Base-by-base conservation (phyloP, 1,139 yeast species). In the Scheffersomyces titani region DNA sequence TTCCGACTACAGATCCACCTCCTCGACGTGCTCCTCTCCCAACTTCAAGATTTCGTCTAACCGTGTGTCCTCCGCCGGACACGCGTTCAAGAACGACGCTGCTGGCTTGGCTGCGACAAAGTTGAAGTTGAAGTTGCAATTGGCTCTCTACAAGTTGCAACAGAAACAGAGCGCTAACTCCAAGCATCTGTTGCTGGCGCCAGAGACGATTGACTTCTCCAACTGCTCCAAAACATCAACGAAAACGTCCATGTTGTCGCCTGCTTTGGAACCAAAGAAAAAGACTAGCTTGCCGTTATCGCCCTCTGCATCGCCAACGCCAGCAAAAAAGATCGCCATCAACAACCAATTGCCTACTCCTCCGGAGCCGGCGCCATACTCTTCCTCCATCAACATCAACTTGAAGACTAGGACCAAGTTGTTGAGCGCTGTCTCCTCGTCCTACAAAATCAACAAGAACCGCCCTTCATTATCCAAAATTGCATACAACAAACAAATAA, bases 101-200 rank as follows among this genome's bases (percentile, higher is more conserved):
- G 67, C 66, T 2, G 65, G 67, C 3, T 56, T 64, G 57, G 81
- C 85, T 36, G 92, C 93, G 16, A 79, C 88, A 53, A 83, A 85
- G 66, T 79, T 91, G 65, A 88, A 88, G 67, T 77, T 87, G 64
- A 85, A 93, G 65, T 80, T 92, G 47, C 89, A 87, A 67, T 75
- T 91, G 63, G 98, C 98, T 1, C 83, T 89, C 65, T 90, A 86
- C 75, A 91, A 90, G 69, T 83, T 90, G 57, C 83, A 67, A 55
- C 68, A 62, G 56, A 55, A 56, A 51, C 51, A 47, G 40, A 30
- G 21, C 20, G 20, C 36, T 19, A 46, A 44, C 9, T 36, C 46
- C n/a, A 46, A 20, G 24, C 13, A n/a, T 22, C 16, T 22, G 24
- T 46, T 46, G 49, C 24, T 19, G 20, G 22, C 49, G 19, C 19